A percentile compares a stretch with the other conserved stretches of the same genome.
Evolutionary conservation across 768 basidiomycete species (phyloP).

Genomic region (Rhodotorula kratochvilovae): DNA sequence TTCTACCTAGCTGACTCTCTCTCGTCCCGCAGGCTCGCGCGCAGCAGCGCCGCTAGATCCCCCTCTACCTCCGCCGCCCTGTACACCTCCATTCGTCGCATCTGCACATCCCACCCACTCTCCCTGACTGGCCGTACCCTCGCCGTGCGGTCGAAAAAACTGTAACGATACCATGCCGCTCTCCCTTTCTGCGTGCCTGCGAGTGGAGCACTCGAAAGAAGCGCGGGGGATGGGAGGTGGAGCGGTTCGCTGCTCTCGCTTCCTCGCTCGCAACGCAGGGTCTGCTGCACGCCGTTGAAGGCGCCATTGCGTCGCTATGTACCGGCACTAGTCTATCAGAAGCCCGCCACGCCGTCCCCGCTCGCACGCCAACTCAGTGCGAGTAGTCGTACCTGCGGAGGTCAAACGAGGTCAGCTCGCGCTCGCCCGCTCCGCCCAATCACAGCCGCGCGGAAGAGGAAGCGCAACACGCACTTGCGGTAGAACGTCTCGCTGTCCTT

Average conservation of each 20-base stretch:
- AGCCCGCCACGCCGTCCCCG: no score
- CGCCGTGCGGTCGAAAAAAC: no score
- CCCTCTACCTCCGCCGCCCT: background rate
- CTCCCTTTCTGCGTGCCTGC: background rate
- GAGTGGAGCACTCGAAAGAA: no score
- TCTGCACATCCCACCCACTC: no score
- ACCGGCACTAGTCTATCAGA: no score
- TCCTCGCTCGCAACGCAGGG: no score
- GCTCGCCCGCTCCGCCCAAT: no score
- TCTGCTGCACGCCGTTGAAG: no score
- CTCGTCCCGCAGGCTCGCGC: conserved; percentile 7
- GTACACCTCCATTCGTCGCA: background rate
- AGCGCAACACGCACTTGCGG: conserved; percentile 58
- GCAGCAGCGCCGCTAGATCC: conserved; percentile 1
- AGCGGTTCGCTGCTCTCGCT: no score
- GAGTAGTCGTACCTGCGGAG: conserved; percentile 38
- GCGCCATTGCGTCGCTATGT: no score
- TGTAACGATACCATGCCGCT: background rate
- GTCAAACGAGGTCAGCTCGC: background rate
- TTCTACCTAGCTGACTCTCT: background rate
- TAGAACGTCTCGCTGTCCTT: conserved; percentile 81
- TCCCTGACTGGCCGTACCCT: background rate
- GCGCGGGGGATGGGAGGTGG: no score
- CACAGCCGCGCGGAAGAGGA: background rate
- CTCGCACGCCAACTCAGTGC: conserved; percentile 16